These are phyloP conservation scores for Lactarius indigo DNA, from an alignment of 768 basidiomycete species.

Conservation along the genomic window DNA sequence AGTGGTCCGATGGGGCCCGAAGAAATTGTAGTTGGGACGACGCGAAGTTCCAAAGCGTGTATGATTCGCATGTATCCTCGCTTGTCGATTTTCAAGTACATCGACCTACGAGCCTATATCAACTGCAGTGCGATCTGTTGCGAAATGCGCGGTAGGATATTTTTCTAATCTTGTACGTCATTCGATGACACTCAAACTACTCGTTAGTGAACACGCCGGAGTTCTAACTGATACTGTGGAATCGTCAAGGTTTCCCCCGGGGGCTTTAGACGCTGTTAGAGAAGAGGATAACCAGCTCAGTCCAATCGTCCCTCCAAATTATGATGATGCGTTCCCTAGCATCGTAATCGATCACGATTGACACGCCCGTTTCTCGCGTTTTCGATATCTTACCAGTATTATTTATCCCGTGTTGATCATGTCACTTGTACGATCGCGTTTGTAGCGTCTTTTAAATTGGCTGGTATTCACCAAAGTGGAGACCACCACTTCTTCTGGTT, in stretches of 20 bases:
- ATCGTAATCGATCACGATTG: background rate
- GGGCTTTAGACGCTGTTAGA: background rate
- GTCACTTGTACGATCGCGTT: background rate
- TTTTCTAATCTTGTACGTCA: background rate
- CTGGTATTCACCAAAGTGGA: background rate
- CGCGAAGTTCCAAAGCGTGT: background rate
- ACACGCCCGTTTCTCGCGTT: background rate
- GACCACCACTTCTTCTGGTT: background rate
- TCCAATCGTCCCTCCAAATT: background rate
- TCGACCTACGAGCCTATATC: background rate
- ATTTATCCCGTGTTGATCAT: background rate
- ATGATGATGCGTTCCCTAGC: background rate
- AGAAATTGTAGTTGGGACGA: background rate
- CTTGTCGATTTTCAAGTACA: background rate
- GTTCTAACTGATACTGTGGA: background rate
- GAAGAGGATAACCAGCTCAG: background rate
- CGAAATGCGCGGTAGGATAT: constrained; percentile 2
- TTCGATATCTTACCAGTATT: background rate
- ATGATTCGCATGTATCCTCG: background rate
- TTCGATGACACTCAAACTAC: too few species aligned
- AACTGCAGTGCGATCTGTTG: constrained; percentile 2
- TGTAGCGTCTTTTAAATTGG: background rate
- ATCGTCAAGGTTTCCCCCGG: background rate
- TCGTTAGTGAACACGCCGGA: background rate
- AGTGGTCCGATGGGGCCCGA: constrained; percentile 1